Base-by-base conservation (phyloP, 108 stramenopile species). In the Cyclotella choctawhatcheeana region DNA sequence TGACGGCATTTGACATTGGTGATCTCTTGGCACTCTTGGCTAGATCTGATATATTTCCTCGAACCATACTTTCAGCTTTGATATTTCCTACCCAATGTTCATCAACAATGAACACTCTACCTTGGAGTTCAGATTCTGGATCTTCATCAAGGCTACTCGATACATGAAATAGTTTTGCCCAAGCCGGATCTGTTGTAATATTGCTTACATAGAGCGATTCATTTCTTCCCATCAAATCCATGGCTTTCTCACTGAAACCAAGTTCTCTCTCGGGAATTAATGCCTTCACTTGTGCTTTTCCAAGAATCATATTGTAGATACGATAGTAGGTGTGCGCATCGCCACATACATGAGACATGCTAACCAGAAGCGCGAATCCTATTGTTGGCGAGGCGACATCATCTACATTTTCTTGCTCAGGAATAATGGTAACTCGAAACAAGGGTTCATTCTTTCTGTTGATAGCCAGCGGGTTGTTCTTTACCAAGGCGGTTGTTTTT, bases 241-340 rank as follows among this genome's bases (percentile, higher is more conserved):
- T 74, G n/a, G 68, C 65, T 47, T 71, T 71, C 50, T 60, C 25
- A 25, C 66, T 77, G 55, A 74, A 82, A 0, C 43, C 13, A 13
- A 69, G n/a, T 33, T 74, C 72, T 43, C 82, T 34, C 43, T 74
- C 21, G 18, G 82, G 73, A 26, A 65, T 78, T 59, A 82, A 35
- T 17, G 65, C 43, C 17, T 32, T 47, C 20, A 79, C 58, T 0
- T 47, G 47, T 0, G 8, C 56, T 14, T 34, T 44, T 26, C 62
- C 72, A 22, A 69, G 37, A 13, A 82, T 10, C 82, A 82, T 82
- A 48, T 82, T 78, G 51, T 79, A 52, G 25, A 82, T 64, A 20
- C 67, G 73, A 62, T 82, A 82, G 43, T 69, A 82, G 2, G 82
- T 78, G 56, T 78, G 71, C 3, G 58, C 77, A 26, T 82, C 82